A percentile compares a stretch with the other conserved stretches of the same genome.
phyloP scores from a whole-genome alignment of 2,329 filamentous ascomycete species.

The Drechslera avenae region DNA sequence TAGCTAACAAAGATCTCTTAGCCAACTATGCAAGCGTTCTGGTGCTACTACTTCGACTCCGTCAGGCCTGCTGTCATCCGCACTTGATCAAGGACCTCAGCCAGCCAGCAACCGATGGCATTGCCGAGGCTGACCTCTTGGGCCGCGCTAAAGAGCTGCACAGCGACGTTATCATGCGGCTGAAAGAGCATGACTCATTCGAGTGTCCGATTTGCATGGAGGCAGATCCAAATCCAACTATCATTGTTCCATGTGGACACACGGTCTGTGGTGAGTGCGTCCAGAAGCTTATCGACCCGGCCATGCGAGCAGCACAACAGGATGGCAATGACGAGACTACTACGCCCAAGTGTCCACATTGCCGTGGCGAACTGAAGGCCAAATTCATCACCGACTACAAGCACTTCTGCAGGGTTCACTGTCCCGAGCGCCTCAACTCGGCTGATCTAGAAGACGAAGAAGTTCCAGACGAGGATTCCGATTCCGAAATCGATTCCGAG shows the following conservation, averaged over 20 bases:
- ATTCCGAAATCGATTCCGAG: conserved; percentile 42
- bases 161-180: conserved; percentile 66
- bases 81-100: conserved; percentile 71
- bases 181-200: conserved; percentile 66
- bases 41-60: conserved; percentile 77
- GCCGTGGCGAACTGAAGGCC: conserved; percentile 69
- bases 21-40: conserved; percentile 79
- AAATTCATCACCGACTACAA: conserved; percentile 74
- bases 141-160: conserved; percentile 67
- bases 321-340: conserved; percentile 61
- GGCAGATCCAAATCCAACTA: conserved; percentile 71
- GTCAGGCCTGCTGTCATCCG: conserved; percentile 80
- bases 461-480: conserved; percentile 37
- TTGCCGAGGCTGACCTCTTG: conserved; percentile 62
- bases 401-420: conserved; percentile 75
- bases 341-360: conserved; percentile 73
- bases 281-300: conserved; percentile 67
- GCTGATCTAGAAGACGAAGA: conserved; percentile 28
- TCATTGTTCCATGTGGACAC: conserved; percentile 85
- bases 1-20: conserved; percentile 13
- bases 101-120: conserved; percentile 64
- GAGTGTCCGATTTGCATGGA: conserved; percentile 87
- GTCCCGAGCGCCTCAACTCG: conserved; percentile 57
- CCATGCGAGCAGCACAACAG: conserved; percentile 40
- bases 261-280: conserved; percentile 79